Evolutionary conservation across 2,329 filamentous ascomycete genomes (phyloP), one percentile per base, ranked within the genome.

Genomic region (Fusarium brachygibbosum): DNA sequence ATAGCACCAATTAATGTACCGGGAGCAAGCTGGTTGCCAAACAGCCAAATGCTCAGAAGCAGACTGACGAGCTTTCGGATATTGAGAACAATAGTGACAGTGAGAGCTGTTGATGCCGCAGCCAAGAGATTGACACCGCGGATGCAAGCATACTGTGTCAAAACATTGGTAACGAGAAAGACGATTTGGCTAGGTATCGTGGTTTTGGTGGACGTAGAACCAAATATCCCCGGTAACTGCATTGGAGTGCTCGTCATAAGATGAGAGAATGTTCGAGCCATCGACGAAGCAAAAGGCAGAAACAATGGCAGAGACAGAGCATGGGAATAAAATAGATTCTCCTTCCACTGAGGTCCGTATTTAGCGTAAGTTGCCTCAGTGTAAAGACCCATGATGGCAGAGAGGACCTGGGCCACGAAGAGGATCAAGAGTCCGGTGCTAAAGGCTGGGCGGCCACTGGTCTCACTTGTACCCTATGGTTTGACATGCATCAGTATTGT

Each of bases 61-160:
- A 98, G 86, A 74, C 94, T 98, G 57, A 97, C 91, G 21, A 99
- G 84, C 80, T 99, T 99, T 72, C 96, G 88, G 63, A 99, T 92
- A 78, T 98, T 99, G 63, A 99, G 85, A 48, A 98, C 94, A 73
- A 99, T 97, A 2, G 95, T 98, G 25, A 99, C 96, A 1, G 96
- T 98, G 57, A 99, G 86, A 0, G 96, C 97, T 5, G 94, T 95
- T 5, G 93, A 93, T 56, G 91, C 91, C 1, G 95, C 93, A 2
- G 93, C 94, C 6, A 99, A 85, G n/a, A 97, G 86, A 73, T 98
- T 98, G 59, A 99, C 96, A 3, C 96, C 96, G 5, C 94, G 92
- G 68, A 99, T 98, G 79, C 96, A 99, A 25, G 94, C 88, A 75
- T 98, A 93, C 79, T 99, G 96, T 5, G 96, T 98, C 49, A 97